Conservation (phyloP, 176 grass and related monocot genomes). For the Thalia dealbata region DNA sequence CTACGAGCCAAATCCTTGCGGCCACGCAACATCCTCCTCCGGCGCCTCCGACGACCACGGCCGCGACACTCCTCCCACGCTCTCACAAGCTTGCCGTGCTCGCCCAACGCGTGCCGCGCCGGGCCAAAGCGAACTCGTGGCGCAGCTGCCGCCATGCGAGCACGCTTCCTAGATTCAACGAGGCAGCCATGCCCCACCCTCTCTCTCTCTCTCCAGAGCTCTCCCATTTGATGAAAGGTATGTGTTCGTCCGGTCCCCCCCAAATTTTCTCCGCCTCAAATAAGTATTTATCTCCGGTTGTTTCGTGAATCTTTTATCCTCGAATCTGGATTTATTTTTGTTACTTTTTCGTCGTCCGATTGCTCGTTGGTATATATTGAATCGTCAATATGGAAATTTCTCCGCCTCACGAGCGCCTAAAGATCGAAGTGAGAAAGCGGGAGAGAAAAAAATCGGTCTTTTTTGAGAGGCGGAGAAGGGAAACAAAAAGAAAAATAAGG, state of each 20-base stretch:
- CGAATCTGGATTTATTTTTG: neutral
- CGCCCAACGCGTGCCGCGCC: neutral
- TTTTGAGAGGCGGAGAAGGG: constrained; percentile 1
- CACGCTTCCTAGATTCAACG: neutral
- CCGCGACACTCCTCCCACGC: no score
- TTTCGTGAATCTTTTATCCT: neutral
- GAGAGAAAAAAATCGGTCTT: neutral
- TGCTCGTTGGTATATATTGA: neutral
- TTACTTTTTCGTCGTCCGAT: neutral
- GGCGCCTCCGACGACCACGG: neutral
- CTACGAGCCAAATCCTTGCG: neutral
- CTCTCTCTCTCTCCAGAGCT: no score
- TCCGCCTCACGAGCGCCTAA: neutral
- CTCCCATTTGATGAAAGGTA: neutral
- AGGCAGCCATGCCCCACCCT: neutral
- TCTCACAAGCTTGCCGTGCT: neutral
- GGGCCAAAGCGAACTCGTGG: neutral
- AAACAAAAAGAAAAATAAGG: neutral
- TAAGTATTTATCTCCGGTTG: neutral
- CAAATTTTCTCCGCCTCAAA: neutral
- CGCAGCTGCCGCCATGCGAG: neutral
- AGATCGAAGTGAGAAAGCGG: neutral
- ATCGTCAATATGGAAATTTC: neutral
- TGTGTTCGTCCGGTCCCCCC: neutral
- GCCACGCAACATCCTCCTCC: neutral